Conservation (phyloP, 768 basidiomycete genomes). For the Strobilomyces dryophilus region DNA sequence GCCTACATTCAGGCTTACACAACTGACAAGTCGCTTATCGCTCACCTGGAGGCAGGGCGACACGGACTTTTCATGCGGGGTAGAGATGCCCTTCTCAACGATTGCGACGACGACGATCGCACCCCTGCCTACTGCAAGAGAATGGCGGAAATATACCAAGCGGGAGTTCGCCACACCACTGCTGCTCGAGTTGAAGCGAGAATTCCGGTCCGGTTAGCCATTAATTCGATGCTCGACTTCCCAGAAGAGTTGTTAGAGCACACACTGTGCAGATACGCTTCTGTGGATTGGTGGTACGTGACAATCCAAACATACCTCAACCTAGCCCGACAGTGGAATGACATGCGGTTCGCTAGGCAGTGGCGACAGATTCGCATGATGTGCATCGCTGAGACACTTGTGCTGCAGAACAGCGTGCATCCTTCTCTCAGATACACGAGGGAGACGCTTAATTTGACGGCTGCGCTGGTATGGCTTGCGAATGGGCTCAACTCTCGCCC, state of each 20-base stretch:
- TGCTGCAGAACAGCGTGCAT: background rate
- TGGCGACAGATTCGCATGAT: constrained; percentile 5
- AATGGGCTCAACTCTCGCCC: constrained; percentile 5
- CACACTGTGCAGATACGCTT: background rate
- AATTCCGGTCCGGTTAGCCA: background rate
- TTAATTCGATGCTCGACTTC: background rate
- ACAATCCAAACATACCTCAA: background rate
- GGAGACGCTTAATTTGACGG: constrained; percentile 3
- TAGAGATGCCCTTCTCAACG: background rate
- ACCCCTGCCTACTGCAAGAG: background rate
- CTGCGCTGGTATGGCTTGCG: constrained; percentile 5
- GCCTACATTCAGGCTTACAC: constrained; percentile 4
- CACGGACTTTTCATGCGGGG: constrained; percentile 3
- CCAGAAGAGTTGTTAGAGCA: background rate
- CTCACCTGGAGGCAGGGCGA: constrained; percentile 2
- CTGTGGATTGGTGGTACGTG: constrained; percentile 3
- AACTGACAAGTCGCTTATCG: background rate
- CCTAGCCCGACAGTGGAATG: no score
- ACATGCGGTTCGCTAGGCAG: background rate
- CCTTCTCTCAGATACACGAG: constrained; percentile 1
- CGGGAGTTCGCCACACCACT: background rate
- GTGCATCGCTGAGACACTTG: constrained; percentile 1
- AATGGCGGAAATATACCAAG: background rate
- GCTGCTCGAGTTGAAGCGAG: constrained; percentile 3
- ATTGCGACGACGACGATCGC: background rate